Conservation (phyloP, 177 flowering plant genomes). For the Telopea speciosissima region DNA sequence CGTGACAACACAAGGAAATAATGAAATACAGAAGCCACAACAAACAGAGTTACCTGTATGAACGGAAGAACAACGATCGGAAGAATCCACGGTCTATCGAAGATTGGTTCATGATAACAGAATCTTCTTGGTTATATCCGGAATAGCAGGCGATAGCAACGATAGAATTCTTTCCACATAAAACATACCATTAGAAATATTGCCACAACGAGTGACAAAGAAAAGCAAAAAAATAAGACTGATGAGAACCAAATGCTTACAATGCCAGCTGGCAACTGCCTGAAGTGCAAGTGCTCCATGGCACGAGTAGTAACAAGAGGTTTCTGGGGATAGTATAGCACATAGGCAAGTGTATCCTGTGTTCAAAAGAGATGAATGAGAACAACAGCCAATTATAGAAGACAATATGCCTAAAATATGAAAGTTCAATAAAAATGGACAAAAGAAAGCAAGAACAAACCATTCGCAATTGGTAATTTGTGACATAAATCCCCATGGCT, state of each 20-base stretch:
- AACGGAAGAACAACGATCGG: slow-evolving; percentile 90
- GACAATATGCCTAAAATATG: neutral
- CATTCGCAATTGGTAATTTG: slow-evolving; percentile 96
- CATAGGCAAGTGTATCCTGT: slow-evolving; percentile 97
- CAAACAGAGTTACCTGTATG: slow-evolving; percentile 52
- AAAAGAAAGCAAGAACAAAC: slow-evolving; percentile 15
- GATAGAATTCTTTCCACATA: slow-evolving; percentile 69
- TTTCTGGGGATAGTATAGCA: slow-evolving; percentile 95
- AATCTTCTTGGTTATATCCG: slow-evolving; percentile 99
- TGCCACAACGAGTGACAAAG: neutral
- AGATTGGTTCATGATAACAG: slow-evolving; percentile 98
- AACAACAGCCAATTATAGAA: no score
- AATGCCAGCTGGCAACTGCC: slow-evolving; percentile 99
- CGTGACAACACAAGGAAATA: neutral
- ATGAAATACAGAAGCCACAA: neutral
- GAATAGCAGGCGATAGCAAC: slow-evolving; percentile 99
- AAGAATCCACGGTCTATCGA: slow-evolving; percentile 98
- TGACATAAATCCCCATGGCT: slow-evolving; percentile 99
- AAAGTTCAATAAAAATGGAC: neutral
- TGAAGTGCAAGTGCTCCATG: slow-evolving; percentile 96
- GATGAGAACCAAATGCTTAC: slow-evolving; percentile 28
- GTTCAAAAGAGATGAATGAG: neutral
- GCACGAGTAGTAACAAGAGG: slow-evolving; percentile 98
- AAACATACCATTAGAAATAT: slow-evolving; percentile 3
- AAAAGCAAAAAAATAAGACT: neutral